phyloP scores from a whole-genome alignment of 371 early-diverging fungal genomes.

The Coemansia sp. region DNA sequence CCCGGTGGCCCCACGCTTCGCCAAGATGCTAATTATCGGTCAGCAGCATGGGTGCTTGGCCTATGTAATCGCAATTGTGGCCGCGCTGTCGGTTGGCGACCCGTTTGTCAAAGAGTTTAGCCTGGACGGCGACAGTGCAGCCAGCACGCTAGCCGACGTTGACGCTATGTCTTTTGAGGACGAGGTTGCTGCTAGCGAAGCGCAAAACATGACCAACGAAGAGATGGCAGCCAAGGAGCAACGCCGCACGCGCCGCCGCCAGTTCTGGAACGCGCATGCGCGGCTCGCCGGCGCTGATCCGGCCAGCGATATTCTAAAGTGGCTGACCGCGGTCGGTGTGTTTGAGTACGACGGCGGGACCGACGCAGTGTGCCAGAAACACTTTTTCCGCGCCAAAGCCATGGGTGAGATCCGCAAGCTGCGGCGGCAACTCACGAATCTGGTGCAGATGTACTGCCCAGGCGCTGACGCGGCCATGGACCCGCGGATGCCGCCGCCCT shows the following conservation, averaged over 20 bases:
- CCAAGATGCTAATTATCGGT: slow-evolving; percentile 91
- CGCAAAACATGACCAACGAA: slow-evolving; percentile 22
- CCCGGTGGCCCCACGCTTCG: slow-evolving; percentile 92
- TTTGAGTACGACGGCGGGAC: slow-evolving; percentile 78
- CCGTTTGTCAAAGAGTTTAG: slow-evolving; percentile 77
- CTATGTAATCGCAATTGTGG: slow-evolving; percentile 85
- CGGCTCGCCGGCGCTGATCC: slow-evolving; percentile 71
- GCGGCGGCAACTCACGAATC: slow-evolving; percentile 77
- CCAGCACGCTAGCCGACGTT: slow-evolving; percentile 30
- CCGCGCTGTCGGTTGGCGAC: slow-evolving; percentile 90
- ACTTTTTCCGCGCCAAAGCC: slow-evolving; percentile 86
- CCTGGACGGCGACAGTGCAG: slow-evolving; percentile 56
- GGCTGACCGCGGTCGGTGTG: slow-evolving; percentile 85
- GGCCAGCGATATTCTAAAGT: slow-evolving; percentile 78
- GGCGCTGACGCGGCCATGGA: slow-evolving; percentile 57
- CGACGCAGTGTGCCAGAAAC: slow-evolving; percentile 69
- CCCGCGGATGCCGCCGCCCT: slow-evolving; percentile 75
- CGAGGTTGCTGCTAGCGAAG: slow-evolving; percentile 7
- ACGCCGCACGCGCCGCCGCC: slow-evolving; percentile 19
- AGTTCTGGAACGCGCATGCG: slow-evolving; percentile 39
- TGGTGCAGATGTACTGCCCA: slow-evolving; percentile 71
- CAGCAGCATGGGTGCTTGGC: slow-evolving; percentile 79
- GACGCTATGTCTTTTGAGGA: slow-evolving; percentile 48
- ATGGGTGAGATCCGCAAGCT: slow-evolving; percentile 92
- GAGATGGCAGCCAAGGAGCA: slow-evolving; percentile 44